Base-by-base conservation (phyloP, 2,329 filamentous ascomycete species). In the Aspergillus sp. region DNA sequence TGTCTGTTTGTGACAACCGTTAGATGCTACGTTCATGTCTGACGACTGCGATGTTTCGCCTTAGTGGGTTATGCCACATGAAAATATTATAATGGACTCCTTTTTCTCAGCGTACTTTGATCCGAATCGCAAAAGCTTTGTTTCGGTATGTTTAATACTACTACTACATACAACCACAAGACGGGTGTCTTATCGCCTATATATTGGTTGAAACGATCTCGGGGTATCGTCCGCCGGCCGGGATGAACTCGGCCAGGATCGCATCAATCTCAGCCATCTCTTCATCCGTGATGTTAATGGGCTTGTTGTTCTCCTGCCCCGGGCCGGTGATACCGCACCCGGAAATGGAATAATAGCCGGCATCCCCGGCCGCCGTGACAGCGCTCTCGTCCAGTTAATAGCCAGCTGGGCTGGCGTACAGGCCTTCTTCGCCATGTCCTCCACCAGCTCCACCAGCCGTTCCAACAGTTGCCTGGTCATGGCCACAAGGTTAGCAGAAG, bases 341-440 rank as follows among this genome's bases (percentile, higher is more conserved):
- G 51, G 44, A 17, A 60, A 48, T 1, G 55, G 52, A 4, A 62
- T 45, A 14, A 53, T 32, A 11, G 48, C 54, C 14, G 71, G 72
- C 66, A 72, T 67, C 24, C 70, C 74, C 4, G 69, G 64, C 22
- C 61, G 63, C 32, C 57, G 60, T 26, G 65, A 69, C 25, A 76
- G 58, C 1, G 66, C 57, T 27, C 66, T 45, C 2, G 75, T 57
- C 79, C 80, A 86, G 31, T 67, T 70, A 33, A 86, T 63, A 10
- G 79, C 80, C 16, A 85, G 62, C 58, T 86, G 80, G 1, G 69
- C 68, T 3, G 72, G 51, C 1, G 75, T 80, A 48, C 67, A 72
- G 1, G 67, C 67, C 58, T 82, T 83, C 45, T 64, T 64, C 1
- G 80, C 79, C 24, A 85, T 48, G 15, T 60, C 60, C 49, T 75